phyloP scores from a whole-genome alignment of 2,329 filamentous ascomycete species.

The Fusarium newnesense region DNA sequence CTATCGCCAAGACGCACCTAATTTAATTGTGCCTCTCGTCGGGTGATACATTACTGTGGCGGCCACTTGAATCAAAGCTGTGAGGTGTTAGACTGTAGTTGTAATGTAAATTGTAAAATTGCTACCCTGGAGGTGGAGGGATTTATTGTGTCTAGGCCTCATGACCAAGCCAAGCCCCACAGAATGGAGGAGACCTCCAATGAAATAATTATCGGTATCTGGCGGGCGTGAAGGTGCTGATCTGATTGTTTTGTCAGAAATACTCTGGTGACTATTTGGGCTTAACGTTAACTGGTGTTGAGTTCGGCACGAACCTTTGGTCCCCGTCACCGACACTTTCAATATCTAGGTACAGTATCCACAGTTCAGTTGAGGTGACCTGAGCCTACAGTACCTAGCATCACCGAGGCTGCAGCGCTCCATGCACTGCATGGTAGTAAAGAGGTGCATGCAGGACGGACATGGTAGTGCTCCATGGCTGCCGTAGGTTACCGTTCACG shows the following conservation, averaged over 20 bases:
- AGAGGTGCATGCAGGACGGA: background rate
- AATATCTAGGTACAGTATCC: background rate
- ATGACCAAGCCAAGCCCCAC: slow-evolving; percentile 16
- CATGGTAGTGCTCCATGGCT: background rate
- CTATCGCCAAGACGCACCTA: background rate
- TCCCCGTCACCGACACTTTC: background rate
- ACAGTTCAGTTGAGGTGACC: background rate
- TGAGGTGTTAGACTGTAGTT: background rate
- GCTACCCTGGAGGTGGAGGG: slow-evolving; percentile 23
- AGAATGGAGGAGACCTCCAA: background rate
- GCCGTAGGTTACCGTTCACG: background rate
- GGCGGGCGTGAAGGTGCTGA: background rate
- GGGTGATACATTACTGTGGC: slow-evolving; percentile 3
- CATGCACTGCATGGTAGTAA: background rate
- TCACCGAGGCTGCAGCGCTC: background rate
- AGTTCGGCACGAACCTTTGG: slow-evolving; percentile 4
- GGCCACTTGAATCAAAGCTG: background rate
- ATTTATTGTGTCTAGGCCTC: slow-evolving; percentile 4
- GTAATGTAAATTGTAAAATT: background rate
- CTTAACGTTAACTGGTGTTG: background rate
- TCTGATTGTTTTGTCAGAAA: background rate
- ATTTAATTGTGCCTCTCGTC: background rate
- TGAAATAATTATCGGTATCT: background rate
- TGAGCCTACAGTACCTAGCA: background rate
- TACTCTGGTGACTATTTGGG: background rate